Base-by-base conservation (phyloP, 2,329 filamentous ascomycete genomes). In the Verticillium klebahnii region DNA sequence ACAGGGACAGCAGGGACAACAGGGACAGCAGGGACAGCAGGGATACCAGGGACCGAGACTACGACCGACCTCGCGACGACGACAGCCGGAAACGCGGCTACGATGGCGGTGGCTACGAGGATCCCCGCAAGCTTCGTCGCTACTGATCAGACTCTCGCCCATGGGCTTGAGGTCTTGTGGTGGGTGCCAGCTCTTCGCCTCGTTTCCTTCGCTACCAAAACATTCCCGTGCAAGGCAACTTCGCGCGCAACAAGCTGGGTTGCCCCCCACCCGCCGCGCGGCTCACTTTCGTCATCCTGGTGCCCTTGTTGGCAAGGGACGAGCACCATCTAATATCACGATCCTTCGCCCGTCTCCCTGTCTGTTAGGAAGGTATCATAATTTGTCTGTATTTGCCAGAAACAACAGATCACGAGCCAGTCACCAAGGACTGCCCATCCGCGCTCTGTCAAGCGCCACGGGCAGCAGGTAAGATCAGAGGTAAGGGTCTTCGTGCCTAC, bases 101-200 rank as follows among this genome's bases (percentile, higher is more conserved):
- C 75, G 93, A 96, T 59, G 90, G 89, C 71, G 88, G 88, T 73
- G 85, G 86, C 67, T 89, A 93, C 77, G 92, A 97, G 72, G 93
- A 97, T 75, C 85, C 86, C 58, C 77, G 85, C 62, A 89, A 89
- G 75, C 72, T 88, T 65, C 85, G 86, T 66, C 84, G 86, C 66
- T 89, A 89, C 77, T 88, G 79, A 78, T 72, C 72, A 73, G 72
- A 74, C 73, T 69, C 64, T 62, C 56, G 9, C 19, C 19, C 8
- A 11, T 52, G 45, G n/a, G 19, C 23, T 52, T 17, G 55, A 64
- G 65, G 71, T 76, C 73, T 75, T 75, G 73, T 72, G 77, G 80
- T 82, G 79, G 80, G 81, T 64, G 61, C 40, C 57, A 52, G 59
- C 60, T 57, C 63, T 45, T 61, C 57, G 58, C 54, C 55, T 63